phyloP scores from a whole-genome alignment of 495 filamentous ascomycete species.

The Mytilinidion resinicola region DNA sequence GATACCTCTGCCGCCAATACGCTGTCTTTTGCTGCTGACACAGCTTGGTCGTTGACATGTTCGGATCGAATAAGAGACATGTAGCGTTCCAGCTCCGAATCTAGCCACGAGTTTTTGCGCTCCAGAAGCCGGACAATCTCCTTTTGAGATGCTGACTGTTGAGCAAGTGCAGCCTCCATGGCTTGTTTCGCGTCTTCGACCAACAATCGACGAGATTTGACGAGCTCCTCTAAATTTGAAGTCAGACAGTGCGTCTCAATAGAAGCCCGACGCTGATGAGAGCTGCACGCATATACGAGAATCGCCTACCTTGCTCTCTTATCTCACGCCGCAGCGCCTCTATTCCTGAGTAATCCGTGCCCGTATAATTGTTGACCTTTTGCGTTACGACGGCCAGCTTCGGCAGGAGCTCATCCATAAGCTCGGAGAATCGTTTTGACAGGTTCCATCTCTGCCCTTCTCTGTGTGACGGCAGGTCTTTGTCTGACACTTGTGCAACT shows the following conservation, averaged over 20 bases:
- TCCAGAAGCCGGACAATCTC: constrained; percentile 93
- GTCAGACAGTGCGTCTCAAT: neutral
- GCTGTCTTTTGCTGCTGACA: constrained; percentile 62
- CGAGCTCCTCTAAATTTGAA: constrained; percentile 48
- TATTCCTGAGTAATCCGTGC: constrained; percentile 76
- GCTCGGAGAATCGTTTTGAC: constrained; percentile 62
- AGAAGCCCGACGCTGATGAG: too few relatives aligned
- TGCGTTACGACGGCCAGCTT: constrained; percentile 79
- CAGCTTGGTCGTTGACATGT: constrained; percentile 87
- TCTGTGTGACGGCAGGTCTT: constrained; percentile 67
- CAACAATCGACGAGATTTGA: constrained; percentile 54
- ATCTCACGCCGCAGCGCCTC: constrained; percentile 77
- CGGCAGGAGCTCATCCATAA: constrained; percentile 87
- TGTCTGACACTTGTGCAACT: constrained; percentile 17
- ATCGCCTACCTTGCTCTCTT: constrained; percentile 51
- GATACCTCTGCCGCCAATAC: constrained; percentile 68
- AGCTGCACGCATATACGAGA: neutral
- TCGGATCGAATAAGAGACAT: constrained; percentile 86
- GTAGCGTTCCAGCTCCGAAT: constrained; percentile 86
- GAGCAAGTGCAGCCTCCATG: constrained; percentile 71
- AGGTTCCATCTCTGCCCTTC: constrained; percentile 66
- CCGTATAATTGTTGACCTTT: constrained; percentile 85
- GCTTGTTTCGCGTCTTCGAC: constrained; percentile 65
- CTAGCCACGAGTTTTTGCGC: constrained; percentile 86
- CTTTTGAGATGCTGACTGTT: constrained; percentile 79